Evolutionary conservation across 768 basidiomycete species (phyloP).

Genomic region (Tulasnella sp.): DNA sequence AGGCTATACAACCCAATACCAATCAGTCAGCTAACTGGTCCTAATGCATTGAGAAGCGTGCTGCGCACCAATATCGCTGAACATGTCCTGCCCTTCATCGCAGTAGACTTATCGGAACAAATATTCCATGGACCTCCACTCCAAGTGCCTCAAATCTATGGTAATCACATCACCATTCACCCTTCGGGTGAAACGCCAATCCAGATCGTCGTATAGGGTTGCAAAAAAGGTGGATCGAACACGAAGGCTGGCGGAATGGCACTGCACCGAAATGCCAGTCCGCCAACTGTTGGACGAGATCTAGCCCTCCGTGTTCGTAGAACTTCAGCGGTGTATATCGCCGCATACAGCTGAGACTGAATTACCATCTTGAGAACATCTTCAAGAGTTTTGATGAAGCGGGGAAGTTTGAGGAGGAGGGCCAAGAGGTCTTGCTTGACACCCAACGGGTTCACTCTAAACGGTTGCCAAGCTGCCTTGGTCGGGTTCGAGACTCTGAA

Average conservation of each 20-base stretch:
- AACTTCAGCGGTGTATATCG: slow-evolving; percentile 34
- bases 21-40: slow-evolving; percentile 1
- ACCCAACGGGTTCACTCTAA: slow-evolving; percentile 39
- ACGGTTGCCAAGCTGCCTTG: slow-evolving; percentile 33
- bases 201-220: slow-evolving; percentile 70
- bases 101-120: slow-evolving; percentile 72
- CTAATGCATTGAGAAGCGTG: background rate
- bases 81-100: slow-evolving; percentile 59
- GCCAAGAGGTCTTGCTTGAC: slow-evolving; percentile 57
- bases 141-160: slow-evolving; percentile 65
- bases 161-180: slow-evolving; percentile 43
- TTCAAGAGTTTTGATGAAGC: slow-evolving; percentile 48
- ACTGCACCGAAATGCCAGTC: slow-evolving; percentile 52
- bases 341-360: slow-evolving; percentile 40
- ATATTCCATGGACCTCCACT: slow-evolving; percentile 64
- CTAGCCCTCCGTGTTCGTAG: slow-evolving; percentile 28
- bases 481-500: slow-evolving; percentile 47
- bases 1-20: slow-evolving; percentile 42
- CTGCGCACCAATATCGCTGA: slow-evolving; percentile 59
- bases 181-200: slow-evolving; percentile 68
- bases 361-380: slow-evolving; percentile 52
- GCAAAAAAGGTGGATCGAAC: slow-evolving; percentile 78
- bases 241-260: slow-evolving; percentile 70
- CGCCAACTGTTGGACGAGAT: slow-evolving; percentile 62
- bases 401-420: slow-evolving; percentile 51